phyloP scores from a whole-genome alignment of 805 yeast genomes.

The Lipomyces yamadae region DNA sequence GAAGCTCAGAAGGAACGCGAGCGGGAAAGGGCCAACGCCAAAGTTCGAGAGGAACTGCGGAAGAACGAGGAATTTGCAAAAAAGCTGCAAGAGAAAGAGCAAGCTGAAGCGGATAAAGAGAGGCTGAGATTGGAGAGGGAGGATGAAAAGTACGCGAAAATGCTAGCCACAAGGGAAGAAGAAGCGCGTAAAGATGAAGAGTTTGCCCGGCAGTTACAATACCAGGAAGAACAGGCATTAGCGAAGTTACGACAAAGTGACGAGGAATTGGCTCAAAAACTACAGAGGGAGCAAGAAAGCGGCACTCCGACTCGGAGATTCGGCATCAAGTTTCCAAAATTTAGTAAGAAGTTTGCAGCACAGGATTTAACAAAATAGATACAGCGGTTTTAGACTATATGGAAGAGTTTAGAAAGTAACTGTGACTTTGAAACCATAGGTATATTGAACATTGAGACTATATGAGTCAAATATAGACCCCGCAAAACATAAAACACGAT shows the following conservation, averaged over 20 bases:
- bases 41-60: neutral
- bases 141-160: neutral
- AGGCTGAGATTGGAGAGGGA: neutral
- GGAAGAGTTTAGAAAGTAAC: too few relatives aligned
- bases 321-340: neutral
- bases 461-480: neutral
- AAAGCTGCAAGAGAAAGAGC: neutral
- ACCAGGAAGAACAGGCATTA: neutral
- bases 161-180: neutral
- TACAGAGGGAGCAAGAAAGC: neutral
- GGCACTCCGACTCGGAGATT: neutral
- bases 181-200: slow-evolving; percentile 5
- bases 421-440: neutral
- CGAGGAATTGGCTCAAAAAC: neutral
- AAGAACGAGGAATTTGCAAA: neutral
- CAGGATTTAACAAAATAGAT: neutral
- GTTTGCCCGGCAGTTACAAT: neutral
- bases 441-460: neutral
- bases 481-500: neutral
- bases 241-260: neutral
- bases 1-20: neutral
- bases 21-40: neutral
- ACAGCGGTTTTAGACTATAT: neutral
- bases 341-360: neutral
- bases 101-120: neutral